phyloP scores from a whole-genome alignment of 2,329 filamentous ascomycete species.

The Paecilomyces sp. region DNA sequence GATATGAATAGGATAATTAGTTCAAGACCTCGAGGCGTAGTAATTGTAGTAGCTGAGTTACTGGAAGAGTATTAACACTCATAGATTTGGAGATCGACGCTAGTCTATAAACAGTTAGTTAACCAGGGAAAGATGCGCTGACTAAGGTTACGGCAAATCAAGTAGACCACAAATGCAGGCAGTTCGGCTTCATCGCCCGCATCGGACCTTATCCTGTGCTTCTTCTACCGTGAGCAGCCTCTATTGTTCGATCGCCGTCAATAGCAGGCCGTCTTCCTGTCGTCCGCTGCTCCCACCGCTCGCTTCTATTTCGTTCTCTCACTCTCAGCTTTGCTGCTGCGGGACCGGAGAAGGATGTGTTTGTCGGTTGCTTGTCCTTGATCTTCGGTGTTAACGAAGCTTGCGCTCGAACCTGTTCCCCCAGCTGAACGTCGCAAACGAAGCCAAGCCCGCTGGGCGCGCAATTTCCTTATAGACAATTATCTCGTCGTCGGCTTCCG shows the following conservation, averaged over 20 bases:
- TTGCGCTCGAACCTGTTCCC: background rate
- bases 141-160: background rate
- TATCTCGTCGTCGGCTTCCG: background rate
- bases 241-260: conserved; percentile 1
- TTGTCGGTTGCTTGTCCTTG: conserved; percentile 2
- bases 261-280: background rate
- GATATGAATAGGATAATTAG: too few species aligned
- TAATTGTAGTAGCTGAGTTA: too few species aligned
- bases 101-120: too few species aligned
- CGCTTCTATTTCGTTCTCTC: background rate
- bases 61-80: too few species aligned
- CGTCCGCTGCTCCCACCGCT: background rate
- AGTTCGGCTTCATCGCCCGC: background rate
- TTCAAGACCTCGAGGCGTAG: too few species aligned
- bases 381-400: background rate
- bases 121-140: background rate
- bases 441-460: background rate
- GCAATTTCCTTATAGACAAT: background rate
- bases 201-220: background rate
- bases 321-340: conserved; percentile 2
- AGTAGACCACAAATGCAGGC: background rate
- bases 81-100: too few species aligned
- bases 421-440: background rate
- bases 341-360: conserved; percentile 4
- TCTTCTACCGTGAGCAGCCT: background rate